Evolutionary conservation across 1,139 yeast genomes (phyloP), one percentile per base, ranked within the genome.

Genomic region (Hyphopichia khmerensis): DNA sequence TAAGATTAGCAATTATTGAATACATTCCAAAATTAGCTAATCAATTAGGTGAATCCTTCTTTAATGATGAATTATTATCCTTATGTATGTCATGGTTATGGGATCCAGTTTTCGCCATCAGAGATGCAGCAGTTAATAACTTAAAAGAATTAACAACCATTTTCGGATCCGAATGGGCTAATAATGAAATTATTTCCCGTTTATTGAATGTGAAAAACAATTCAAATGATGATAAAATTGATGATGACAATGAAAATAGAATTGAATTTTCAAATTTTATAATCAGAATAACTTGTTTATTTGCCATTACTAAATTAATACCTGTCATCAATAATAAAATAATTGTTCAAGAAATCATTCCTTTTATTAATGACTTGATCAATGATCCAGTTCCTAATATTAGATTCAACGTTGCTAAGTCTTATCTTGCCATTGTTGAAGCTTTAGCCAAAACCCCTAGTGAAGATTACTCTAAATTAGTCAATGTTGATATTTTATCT

Each of bases 11-110:
- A 14, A 93, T 95, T 49, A 95, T 95, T 59, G 96, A 95, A 63
- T 95, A 95, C 65, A 89, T 91, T 54, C 99, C 99, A 19, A 76
- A 93, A 53, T 75, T 95, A 51, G 98, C 99, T n/a, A 87, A 87
- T 56, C 99, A 95, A 65, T 74, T 95, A 49, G 99, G 99, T 30
- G 93, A 87, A 44, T 83, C 89, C 18, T 90, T 93, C 60, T 95
- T 95, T 67, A 95, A 93, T 64, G 86, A 88, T 58, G 96, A 93
- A 57, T 74, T 95, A 53, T 91, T 95, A 48, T 83, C 87, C 39
- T 73, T 95, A 53, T 95, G 97, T 60, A 80, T 95, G 81, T 87
- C 93, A 18, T 95, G 99, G 98, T 75, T 95, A 52, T 91, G 98
- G 96, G 99, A 95, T 67, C 87, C 95, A 14, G 99, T 95, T 34